Evolutionary conservation across 2,329 filamentous ascomycete species (phyloP).

Genomic region (Pseudogymnoascus verrucosus): DNA sequence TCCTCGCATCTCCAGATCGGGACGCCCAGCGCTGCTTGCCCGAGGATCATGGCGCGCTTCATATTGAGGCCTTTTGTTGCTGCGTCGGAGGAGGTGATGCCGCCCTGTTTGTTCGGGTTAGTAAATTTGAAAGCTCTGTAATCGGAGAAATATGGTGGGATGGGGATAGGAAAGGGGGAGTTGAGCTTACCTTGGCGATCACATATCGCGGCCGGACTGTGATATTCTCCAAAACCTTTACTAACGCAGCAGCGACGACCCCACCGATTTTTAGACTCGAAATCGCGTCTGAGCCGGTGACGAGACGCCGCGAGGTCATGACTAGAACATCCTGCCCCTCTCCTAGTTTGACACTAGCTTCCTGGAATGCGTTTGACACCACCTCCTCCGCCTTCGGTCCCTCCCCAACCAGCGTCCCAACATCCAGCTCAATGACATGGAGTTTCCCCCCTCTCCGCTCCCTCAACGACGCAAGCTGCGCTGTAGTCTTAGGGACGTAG

Average conservation of each 20-base stretch:
- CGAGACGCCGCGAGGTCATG: constrained; percentile 49
- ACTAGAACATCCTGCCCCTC: constrained; percentile 45
- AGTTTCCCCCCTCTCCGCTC: constrained; percentile 33
- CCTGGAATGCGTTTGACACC: constrained; percentile 26
- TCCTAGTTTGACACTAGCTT: constrained; percentile 33
- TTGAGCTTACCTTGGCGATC: constrained; percentile 39
- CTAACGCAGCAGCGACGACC: constrained; percentile 42
- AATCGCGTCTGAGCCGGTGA: constrained; percentile 41
- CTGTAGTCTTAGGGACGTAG: constrained; percentile 52
- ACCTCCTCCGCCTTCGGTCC: constrained; percentile 18
- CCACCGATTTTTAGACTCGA: constrained; percentile 47
- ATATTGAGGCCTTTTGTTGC: constrained; percentile 49
- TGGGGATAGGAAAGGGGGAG: too few relatives aligned
- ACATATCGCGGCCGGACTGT: constrained; percentile 45
- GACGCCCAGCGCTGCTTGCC: constrained; percentile 49
- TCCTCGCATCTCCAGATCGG: constrained; percentile 53
- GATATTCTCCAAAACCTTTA: constrained; percentile 40
- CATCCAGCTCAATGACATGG: constrained; percentile 39
- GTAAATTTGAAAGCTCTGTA: too few relatives aligned
- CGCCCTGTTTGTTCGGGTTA: constrained; percentile 29
- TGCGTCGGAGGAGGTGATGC: constrained; percentile 51
- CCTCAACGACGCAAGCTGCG: constrained; percentile 40
- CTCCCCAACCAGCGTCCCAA: constrained; percentile 31
- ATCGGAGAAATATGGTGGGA: too few relatives aligned
- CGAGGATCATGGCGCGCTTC: constrained; percentile 45